phyloP scores from a whole-genome alignment of 495 filamentous ascomycete species.

The Usnea hakonensis region DNA sequence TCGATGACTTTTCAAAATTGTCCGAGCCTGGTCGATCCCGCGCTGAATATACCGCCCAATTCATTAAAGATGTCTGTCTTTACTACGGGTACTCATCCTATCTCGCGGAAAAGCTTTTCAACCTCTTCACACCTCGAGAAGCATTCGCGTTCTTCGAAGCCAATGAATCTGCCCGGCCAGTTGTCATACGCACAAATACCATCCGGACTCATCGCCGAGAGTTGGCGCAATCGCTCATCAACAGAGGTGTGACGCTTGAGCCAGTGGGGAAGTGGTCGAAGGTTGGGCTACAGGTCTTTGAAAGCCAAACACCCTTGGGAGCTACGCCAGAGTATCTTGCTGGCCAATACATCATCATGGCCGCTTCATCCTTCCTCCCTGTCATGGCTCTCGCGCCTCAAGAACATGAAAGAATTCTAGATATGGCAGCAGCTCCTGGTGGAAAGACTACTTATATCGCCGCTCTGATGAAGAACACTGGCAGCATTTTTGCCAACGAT shows the following conservation, averaged over 20 bases:
- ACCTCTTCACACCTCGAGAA: slow-evolving; percentile 86
- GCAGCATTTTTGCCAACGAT: slow-evolving; percentile 94
- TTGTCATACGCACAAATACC: slow-evolving; percentile 90
- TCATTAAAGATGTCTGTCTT: slow-evolving; percentile 85
- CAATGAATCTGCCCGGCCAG: slow-evolving; percentile 84
- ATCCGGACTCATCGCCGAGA: slow-evolving; percentile 86
- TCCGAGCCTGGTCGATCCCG: slow-evolving; percentile 70
- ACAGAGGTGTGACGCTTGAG: slow-evolving; percentile 91
- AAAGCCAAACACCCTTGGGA: slow-evolving; percentile 87
- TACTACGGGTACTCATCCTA: slow-evolving; percentile 87
- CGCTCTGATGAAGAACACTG: slow-evolving; percentile 97
- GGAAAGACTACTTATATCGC: slow-evolving; percentile 97
- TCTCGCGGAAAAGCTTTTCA: slow-evolving; percentile 78
- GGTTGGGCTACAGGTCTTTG: slow-evolving; percentile 92
- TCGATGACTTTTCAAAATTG: slow-evolving; percentile 77
- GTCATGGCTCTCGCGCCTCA: slow-evolving; percentile 96
- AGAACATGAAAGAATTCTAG: slow-evolving; percentile 79
- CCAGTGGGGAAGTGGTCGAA: slow-evolving; percentile 99
- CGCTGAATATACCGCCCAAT: slow-evolving; percentile 75
- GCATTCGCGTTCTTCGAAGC: slow-evolving; percentile 98
- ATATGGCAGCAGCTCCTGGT: slow-evolving; percentile 97
- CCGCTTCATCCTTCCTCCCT: slow-evolving; percentile 92
- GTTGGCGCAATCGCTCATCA: slow-evolving; percentile 89
- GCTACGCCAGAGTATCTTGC: slow-evolving; percentile 96
- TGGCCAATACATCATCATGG: slow-evolving; percentile 95